Base-by-base conservation (phyloP, 176 grass and related monocot species). In the Musa acuminata region DNA sequence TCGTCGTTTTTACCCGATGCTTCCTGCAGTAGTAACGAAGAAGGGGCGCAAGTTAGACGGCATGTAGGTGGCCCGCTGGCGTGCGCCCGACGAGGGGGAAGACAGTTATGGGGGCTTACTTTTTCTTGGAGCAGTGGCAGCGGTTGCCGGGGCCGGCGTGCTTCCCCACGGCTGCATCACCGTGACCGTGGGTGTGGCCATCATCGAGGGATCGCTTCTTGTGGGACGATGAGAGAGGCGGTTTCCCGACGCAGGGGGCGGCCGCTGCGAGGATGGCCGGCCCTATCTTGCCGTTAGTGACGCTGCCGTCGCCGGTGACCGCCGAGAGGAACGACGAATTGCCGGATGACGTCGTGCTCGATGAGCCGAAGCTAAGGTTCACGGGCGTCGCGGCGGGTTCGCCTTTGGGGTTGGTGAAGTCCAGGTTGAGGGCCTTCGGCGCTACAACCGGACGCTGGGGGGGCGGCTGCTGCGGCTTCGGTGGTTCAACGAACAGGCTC, bases 251-350 rank as follows among this genome's bases (percentile, higher is more conserved):
- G 67, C 16, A 20, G 10, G 19, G 29, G 19, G 14, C 16, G 14
- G 67, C 17, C 35, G 67, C 67, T 0, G 67, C 48, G 43, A 70
- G 43, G 67, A 70, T 70, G 13, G 13, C 57, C 9, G 71, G 20
- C 11, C 72, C 54, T 2, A 75, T 54, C 21, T 86, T 86, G 20
- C 94, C 88, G 62, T 98, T 93, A 11, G 90, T 86, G 3, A 98
- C 90, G 90, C 90, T 98, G 1, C 90, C 90, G 21, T 98, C 94
- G 72, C 94, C 94, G 19, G 90, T 93, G 23, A 98, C 76, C 3
- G 94, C 89, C 0, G 94, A 98, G 82, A 98, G 88, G 72, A 98
- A 93, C 0, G 90, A 92, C 1, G 94, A 98, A 10, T 88, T 93
- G 62, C 81, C 84, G 13, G 83, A 85, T 3, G 94, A 98, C 17